Conservation (phyloP, 1,139 yeast genomes). For the Taiozyma sp. region DNA sequence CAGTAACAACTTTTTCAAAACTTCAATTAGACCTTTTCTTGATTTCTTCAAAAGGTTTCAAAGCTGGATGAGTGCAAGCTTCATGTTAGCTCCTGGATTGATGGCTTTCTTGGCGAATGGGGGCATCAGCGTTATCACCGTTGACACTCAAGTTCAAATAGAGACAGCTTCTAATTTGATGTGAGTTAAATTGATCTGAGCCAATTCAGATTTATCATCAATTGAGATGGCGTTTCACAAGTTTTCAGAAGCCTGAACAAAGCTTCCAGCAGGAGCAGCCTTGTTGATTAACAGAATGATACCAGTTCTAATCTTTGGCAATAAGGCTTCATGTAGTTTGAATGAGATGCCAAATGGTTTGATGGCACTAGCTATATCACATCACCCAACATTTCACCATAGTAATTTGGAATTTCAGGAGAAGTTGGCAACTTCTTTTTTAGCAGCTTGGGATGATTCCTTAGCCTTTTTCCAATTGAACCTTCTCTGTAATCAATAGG, state of each 20-base stretch:
- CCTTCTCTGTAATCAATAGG: slow-evolving; percentile 84
- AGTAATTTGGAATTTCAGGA: slow-evolving; percentile 92
- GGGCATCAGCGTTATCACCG: too few relatives aligned
- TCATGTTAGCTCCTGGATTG: slow-evolving; percentile 75
- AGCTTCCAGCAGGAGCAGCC: slow-evolving; percentile 55
- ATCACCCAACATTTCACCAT: slow-evolving; percentile 89
- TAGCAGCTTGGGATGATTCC: slow-evolving; percentile 68
- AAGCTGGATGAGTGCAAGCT: slow-evolving; percentile 84
- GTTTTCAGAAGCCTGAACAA: slow-evolving; percentile 61
- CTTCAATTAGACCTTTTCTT: slow-evolving; percentile 82
- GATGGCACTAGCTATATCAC: slow-evolving; percentile 66
- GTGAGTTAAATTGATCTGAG: slow-evolving; percentile 88
- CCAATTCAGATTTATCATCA: slow-evolving; percentile 88
- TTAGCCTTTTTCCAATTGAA: slow-evolving; percentile 50
- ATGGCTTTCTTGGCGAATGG: too few relatives aligned
- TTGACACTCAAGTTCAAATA: too few relatives aligned
- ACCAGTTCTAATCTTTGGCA: slow-evolving; percentile 57
- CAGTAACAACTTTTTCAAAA: slow-evolving; percentile 86
- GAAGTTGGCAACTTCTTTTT: slow-evolving; percentile 73
- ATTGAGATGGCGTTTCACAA: slow-evolving; percentile 74
- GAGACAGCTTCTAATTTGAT: slow-evolving; percentile 56
- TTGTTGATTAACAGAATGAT: slow-evolving; percentile 89
- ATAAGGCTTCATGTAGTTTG: slow-evolving; percentile 57
- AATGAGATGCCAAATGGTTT: slow-evolving; percentile 86
- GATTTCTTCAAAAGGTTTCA: slow-evolving; percentile 73